Evolutionary conservation across 2,329 filamentous ascomycete genomes (phyloP), one percentile per base, ranked within the genome.

Genomic region (Diplodia sapinea): DNA sequence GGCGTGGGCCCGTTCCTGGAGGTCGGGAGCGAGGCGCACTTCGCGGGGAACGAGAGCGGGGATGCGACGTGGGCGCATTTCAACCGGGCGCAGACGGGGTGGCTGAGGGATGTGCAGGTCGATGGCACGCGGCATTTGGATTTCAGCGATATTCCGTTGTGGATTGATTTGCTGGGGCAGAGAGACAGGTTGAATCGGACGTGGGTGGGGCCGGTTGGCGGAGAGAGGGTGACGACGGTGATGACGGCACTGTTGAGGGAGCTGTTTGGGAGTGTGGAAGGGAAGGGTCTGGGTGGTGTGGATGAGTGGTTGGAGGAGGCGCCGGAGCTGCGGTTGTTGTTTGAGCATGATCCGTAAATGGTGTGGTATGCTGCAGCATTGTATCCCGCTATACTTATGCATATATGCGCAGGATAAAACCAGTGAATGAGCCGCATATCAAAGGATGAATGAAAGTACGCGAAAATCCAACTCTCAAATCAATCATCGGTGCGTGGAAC

Each of bases 161-260:
- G 74, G 73, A 70, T 74, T 1, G 73, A 76, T 66, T 54, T 75
- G 9, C 67, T 71, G 49, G 72, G 69, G 8, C 50, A 72, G 51
- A 68, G 69, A 50, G 72, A 71, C 4, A 49, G 68, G 52, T 72
- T 69, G 1, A 50, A 50, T 36, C 11, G 43, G 9, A 62, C 57
- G 11, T 62, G 57, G 57, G 43, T 51, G 15, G 57, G 57, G 29
- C 43, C 43, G 17, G n/a, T 31, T 13, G 43, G 50, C 12, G 57
- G 43, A 5, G 43, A 26, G 43, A 62, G 57, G n/a, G 43, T 51
- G 17, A 62, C 43, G 26, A 6, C 20, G n/a, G 1, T 62, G 40
- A n/a, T 8, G 17, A 62, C 33, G 23, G 11, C 57, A 11, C 4
- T 62, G 26, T 11, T 62, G 17, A 62, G 29, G n/a, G n/a, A 50